Conservation (phyloP, 306 rosid genomes). For the Aeschynomene evenia region DNA sequence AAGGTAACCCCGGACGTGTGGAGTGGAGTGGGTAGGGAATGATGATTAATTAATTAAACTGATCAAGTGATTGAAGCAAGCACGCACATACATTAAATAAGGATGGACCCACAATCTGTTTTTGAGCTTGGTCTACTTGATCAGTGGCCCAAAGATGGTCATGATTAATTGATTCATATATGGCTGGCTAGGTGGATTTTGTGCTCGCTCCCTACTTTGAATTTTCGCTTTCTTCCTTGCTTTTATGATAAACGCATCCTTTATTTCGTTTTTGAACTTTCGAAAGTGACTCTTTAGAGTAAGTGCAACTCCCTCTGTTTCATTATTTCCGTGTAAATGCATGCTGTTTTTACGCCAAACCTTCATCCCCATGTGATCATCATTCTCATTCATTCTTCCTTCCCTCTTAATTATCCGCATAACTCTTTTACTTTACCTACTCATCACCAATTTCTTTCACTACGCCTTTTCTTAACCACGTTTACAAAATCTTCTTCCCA, state of each 20-base stretch:
- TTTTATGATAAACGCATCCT: conserved; percentile 17
- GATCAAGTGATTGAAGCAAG: not conserved
- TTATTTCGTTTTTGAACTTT: conserved; percentile 38
- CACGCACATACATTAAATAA: conserved; percentile 37
- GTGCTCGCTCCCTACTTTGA: conserved; percentile 29
- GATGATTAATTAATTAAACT: too few species aligned
- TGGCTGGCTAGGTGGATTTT: conserved; percentile 29
- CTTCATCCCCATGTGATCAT: conserved; percentile 45
- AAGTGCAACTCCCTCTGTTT: conserved; percentile 41
- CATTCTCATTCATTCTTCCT: too few species aligned
- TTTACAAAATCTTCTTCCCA: not conserved
- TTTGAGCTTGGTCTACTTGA: conserved; percentile 52
- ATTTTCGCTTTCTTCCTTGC: conserved; percentile 45
- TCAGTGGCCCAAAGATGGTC: conserved; percentile 49
- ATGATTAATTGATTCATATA: conserved; percentile 44
- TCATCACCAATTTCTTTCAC: too few species aligned
- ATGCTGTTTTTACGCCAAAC: conserved; percentile 5
- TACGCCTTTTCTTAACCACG: not conserved
- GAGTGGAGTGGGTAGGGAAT: not conserved
- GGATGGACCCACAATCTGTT: conserved; percentile 55
- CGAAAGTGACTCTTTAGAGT: conserved; percentile 40
- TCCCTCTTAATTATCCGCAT: too few species aligned
- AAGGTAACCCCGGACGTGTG: not conserved
- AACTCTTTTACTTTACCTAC: too few species aligned
- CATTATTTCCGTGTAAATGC: conserved; percentile 43